These are phyloP conservation scores for Mycena filopes DNA, from an alignment of 768 basidiomycete species.

Conservation along the genomic window DNA sequence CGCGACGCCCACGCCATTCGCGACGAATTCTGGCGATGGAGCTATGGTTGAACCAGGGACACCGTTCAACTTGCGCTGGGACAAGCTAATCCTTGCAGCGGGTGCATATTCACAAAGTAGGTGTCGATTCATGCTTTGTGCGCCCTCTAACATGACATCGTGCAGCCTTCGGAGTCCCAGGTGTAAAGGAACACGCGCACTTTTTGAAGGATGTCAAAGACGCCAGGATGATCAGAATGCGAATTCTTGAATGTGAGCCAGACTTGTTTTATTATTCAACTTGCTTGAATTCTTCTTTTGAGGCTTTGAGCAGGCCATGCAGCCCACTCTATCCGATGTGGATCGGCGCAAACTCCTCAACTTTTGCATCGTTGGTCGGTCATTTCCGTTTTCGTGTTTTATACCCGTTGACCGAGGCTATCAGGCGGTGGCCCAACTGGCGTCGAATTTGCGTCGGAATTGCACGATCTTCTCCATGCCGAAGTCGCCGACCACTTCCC, in stretches of 20 bases:
- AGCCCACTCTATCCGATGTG: slow-evolving; percentile 79
- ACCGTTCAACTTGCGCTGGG: slow-evolving; percentile 72
- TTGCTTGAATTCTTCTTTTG: neutral
- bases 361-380: slow-evolving; percentile 86
- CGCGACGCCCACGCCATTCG: slow-evolving; percentile 60
- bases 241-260: slow-evolving; percentile 74
- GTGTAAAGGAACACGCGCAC: slow-evolving; percentile 83
- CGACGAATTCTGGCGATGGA: slow-evolving; percentile 14
- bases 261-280: slow-evolving; percentile 24
- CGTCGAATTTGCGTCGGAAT: slow-evolving; percentile 86
- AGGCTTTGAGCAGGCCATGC: slow-evolving; percentile 90
- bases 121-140: slow-evolving; percentile 27
- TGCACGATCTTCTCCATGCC: slow-evolving; percentile 79
- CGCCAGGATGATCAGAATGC: slow-evolving; percentile 74
- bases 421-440: slow-evolving; percentile 82
- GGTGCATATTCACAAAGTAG: slow-evolving; percentile 88
- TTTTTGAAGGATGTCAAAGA: slow-evolving; percentile 87
- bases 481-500: slow-evolving; percentile 75
- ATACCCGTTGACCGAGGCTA: slow-evolving; percentile 3
- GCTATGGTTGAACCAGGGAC: slow-evolving; percentile 34
- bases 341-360: slow-evolving; percentile 79
- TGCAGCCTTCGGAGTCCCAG: slow-evolving; percentile 75
- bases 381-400: neutral
- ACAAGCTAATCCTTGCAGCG: slow-evolving; percentile 86
- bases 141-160: slow-evolving; percentile 14